Base-by-base conservation (phyloP, 2,329 filamentous ascomycete genomes). In the Fusarium sp. region DNA sequence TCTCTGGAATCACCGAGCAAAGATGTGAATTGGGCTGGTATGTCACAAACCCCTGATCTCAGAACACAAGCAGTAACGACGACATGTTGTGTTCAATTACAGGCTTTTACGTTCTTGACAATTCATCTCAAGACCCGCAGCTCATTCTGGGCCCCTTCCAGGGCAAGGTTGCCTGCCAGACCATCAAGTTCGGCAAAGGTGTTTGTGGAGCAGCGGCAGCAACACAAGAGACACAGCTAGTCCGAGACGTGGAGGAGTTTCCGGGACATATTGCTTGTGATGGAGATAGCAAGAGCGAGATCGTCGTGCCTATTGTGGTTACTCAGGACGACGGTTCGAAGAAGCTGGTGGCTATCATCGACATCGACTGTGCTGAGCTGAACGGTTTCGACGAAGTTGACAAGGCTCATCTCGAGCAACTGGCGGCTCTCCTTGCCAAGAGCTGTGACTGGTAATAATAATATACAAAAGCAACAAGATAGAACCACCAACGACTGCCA, bases 251-350 rank as follows among this genome's bases (percentile, higher is more conserved):
- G 12, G 90, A 93, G 46, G 78, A 83, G 56, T 95, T 95, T 77
- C 91, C 92, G 0, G 93, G 92, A 4, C 93, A 95, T 79, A 95
- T 96, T 77, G 93, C 93, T 14, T 95, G 93, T 79, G 93, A 96
- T 80, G 88, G 89, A 7, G 91, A 89, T 63, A 93, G 89, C 76
- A 88, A 85, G 82, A 95, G 93, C 79, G 93, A 96, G 84, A 91
- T 96, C 79, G 93, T 96, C 22, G 93, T 95, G 53, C 93, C 93
- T 4, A 87, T 95, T 68, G 72, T 92, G 9, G 77, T 77, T 20
- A 73, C 77, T 25, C 72, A 74, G 56, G 75, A 77, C 46, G 80
- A 77, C 29, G 74, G 75, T 55, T 64, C 77, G 29, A 71, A 74
- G 47, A 84, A 88, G 83, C 82, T 92, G 10, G 90, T 93, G 27